Evolutionary conservation across 2,329 filamentous ascomycete species (phyloP).

Genomic region (Monascus ruber): DNA sequence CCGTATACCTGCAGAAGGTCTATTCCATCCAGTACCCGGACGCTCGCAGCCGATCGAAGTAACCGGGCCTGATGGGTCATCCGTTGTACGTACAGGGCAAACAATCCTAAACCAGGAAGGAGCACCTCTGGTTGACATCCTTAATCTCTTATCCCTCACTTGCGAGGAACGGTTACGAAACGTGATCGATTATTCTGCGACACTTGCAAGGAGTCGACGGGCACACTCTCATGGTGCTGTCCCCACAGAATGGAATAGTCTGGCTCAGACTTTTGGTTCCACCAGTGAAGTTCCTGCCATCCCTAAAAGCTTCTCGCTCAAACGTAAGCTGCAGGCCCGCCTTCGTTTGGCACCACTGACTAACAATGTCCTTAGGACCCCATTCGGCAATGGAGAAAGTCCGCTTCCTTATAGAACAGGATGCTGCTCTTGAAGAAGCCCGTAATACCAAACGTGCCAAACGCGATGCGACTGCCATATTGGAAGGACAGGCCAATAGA

Average conservation of each 20-base stretch:
- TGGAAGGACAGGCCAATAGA: slow-evolving; percentile 40
- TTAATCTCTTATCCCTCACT: slow-evolving; percentile 71
- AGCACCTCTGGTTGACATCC: slow-evolving; percentile 65
- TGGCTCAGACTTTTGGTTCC: slow-evolving; percentile 40
- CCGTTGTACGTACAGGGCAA: slow-evolving; percentile 52
- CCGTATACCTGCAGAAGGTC: slow-evolving; percentile 46
- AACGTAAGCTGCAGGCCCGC: slow-evolving; percentile 22
- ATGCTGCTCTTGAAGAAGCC: slow-evolving; percentile 62
- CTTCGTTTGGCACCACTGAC: neutral
- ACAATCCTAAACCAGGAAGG: slow-evolving; percentile 60
- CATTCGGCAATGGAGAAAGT: slow-evolving; percentile 37
- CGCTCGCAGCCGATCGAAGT: slow-evolving; percentile 36
- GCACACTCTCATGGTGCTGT: slow-evolving; percentile 69
- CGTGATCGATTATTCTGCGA: slow-evolving; percentile 65
- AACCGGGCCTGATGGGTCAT: slow-evolving; percentile 51
- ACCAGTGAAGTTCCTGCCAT: slow-evolving; percentile 28
- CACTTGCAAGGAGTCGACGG: slow-evolving; percentile 59
- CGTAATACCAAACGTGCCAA: slow-evolving; percentile 57
- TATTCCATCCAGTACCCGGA: slow-evolving; percentile 35
- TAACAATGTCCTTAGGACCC: slow-evolving; percentile 19
- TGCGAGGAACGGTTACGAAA: slow-evolving; percentile 67
- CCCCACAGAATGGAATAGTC: slow-evolving; percentile 62
- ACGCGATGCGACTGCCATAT: slow-evolving; percentile 44
- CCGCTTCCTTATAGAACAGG: slow-evolving; percentile 51
- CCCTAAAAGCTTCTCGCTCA: slow-evolving; percentile 20